phyloP scores from a whole-genome alignment of 148 eudicot species.

The Arbutus unedo region DNA sequence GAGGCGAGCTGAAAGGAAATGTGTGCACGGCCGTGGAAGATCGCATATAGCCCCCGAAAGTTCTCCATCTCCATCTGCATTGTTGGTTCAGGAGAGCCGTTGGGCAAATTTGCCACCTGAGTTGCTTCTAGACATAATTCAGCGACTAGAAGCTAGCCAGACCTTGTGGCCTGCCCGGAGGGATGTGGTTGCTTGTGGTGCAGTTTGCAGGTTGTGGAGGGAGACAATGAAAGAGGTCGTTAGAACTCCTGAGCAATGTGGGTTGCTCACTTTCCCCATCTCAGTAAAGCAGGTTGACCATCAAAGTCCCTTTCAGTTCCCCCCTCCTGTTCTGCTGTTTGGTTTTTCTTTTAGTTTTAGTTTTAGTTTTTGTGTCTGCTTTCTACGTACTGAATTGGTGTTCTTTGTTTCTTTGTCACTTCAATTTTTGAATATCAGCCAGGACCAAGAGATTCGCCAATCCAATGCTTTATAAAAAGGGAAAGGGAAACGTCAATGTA shows the following conservation, averaged over 20 bases:
- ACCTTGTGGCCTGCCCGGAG: conserved; percentile 48
- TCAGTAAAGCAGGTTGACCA: conserved; percentile 53
- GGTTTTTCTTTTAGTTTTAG: neutral
- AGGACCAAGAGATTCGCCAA: conserved; percentile 54
- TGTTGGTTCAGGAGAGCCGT: conserved; percentile 21
- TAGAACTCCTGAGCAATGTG: conserved; percentile 56
- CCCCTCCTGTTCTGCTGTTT: neutral
- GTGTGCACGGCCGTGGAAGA: conserved; percentile 24
- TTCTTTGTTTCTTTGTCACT: neutral
- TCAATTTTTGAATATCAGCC: conserved; percentile 32
- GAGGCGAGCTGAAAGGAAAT: conserved; percentile 22
- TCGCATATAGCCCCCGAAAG: conserved; percentile 40
- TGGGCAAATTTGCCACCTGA: conserved; percentile 56
- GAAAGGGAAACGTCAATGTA: conserved; percentile 46
- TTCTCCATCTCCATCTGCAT: conserved; percentile 19
- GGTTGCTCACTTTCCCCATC: conserved; percentile 52
- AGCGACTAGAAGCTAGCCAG: conserved; percentile 34
- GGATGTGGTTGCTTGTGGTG: conserved; percentile 49
- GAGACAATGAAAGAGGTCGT: conserved; percentile 34
- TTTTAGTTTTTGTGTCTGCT: neutral
- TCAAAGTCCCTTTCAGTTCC: neutral
- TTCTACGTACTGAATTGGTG: neutral
- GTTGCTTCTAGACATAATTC: conserved; percentile 51
- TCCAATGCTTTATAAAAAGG: conserved; percentile 58
- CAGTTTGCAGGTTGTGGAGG: conserved; percentile 51